A percentile compares a stretch with the other conserved stretches of the same genome.
Conservation (phyloP, 495 filamentous ascomycete species). For the Penicillium nucicola region DNA sequence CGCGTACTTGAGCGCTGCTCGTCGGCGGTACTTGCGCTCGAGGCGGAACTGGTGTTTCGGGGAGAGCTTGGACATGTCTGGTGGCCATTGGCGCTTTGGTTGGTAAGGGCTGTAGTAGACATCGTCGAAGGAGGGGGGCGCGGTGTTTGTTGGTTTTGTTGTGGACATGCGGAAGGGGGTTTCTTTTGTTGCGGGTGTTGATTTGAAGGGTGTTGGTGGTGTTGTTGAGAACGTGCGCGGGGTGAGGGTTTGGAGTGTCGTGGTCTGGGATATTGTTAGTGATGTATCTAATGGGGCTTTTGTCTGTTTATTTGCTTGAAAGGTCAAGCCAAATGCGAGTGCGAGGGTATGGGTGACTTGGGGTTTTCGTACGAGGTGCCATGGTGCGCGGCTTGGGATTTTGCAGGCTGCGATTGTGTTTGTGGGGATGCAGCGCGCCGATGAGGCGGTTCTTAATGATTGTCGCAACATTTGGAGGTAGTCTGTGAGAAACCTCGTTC, state of each 20-base stretch:
- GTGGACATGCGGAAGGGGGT: slow-evolving; percentile 38
- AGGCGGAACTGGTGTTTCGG: slow-evolving; percentile 77
- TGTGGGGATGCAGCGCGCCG: not conserved
- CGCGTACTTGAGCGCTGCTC: slow-evolving; percentile 67
- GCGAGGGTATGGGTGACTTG: not conserved
- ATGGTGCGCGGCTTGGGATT: not conserved
- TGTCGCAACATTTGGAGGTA: not conserved
- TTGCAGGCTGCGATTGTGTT: not conserved
- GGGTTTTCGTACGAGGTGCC: not conserved
- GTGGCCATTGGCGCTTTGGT: slow-evolving; percentile 89
- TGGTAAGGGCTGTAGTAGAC: slow-evolving; percentile 58
- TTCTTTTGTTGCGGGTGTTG: slow-evolving; percentile 7
- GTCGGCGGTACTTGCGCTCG: slow-evolving; percentile 62
- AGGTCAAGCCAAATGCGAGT: no score
- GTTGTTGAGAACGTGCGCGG: slow-evolving; percentile 19
- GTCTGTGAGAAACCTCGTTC: no score
- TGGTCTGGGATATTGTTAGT: not conserved
- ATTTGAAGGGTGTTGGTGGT: slow-evolving; percentile 13
- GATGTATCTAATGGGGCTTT: not conserved
- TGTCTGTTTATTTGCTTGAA: no score
- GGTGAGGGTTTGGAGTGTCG: not conserved
- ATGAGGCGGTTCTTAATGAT: not conserved
- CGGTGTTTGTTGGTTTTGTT: slow-evolving; percentile 16
- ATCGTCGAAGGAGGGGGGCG: slow-evolving; percentile 10
- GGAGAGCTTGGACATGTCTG: slow-evolving; percentile 79